These are phyloP conservation scores for Populus hybrid DNA, from an alignment of 441 rosid genomes.

Conservation along the genomic window DNA sequence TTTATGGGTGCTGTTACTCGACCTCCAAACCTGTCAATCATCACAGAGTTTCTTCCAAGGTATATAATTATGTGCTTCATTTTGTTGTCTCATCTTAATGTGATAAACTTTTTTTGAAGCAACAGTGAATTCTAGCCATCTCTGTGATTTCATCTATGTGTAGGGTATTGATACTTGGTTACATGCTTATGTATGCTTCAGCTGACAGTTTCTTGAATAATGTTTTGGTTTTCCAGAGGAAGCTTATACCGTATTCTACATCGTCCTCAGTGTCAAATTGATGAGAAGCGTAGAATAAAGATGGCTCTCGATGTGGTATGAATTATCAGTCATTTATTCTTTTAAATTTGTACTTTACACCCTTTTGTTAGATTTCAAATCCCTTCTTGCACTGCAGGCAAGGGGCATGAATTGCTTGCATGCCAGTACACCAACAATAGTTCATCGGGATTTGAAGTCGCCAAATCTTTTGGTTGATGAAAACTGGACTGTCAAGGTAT, in stretches of 20 bases:
- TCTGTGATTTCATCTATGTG: slow-evolving; percentile 3
- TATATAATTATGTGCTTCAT: slow-evolving; percentile 24
- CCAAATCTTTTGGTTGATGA: too few relatives aligned
- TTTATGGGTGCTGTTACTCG: slow-evolving; percentile 99
- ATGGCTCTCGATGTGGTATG: slow-evolving; percentile 98
- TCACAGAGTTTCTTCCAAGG: slow-evolving; percentile 97
- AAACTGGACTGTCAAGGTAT: slow-evolving; percentile 14
- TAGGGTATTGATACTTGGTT: background rate
- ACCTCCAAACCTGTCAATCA: slow-evolving; percentile 93
- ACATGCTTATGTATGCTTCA: background rate
- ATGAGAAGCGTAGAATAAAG: slow-evolving; percentile 88
- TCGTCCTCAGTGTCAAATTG: slow-evolving; percentile 86
- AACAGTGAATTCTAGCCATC: slow-evolving; percentile 10
- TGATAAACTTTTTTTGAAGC: slow-evolving; percentile 7
- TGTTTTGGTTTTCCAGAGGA: slow-evolving; percentile 57
- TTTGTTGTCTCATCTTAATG: slow-evolving; percentile 13
- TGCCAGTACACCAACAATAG: slow-evolving; percentile 38
- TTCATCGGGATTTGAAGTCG: too few relatives aligned
- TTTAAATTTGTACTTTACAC: slow-evolving; percentile 1
- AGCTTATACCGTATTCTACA: slow-evolving; percentile 89
- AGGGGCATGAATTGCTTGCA: slow-evolving; percentile 98
- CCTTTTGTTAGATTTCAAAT: slow-evolving; percentile 5
- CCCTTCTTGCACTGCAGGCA: slow-evolving; percentile 52
- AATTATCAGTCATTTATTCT: slow-evolving; percentile 15
- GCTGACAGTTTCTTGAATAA: slow-evolving; percentile 12